Conservation (phyloP, 1,284 basidiomycete species). For the Amylostereum areolatum region DNA sequence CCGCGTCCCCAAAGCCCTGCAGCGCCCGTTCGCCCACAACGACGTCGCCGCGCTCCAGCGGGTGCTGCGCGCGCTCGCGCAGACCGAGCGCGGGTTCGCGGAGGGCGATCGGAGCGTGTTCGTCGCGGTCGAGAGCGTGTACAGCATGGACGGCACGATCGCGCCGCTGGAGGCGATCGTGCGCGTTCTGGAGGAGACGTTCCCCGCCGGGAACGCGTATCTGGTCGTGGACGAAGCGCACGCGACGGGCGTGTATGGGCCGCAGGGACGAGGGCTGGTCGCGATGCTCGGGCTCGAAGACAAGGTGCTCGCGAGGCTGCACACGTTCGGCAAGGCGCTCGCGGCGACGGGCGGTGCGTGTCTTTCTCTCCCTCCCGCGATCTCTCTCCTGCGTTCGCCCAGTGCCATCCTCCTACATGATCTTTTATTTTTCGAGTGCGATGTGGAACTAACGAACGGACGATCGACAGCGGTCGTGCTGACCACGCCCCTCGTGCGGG, state of each 20-base stretch:
- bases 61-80: conserved; percentile 35
- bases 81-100: conserved; percentile 29
- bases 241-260: conserved; percentile 76
- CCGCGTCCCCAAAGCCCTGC: conserved; percentile 36
- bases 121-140: conserved; percentile 84
- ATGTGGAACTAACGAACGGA: no score
- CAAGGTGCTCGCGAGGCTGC: conserved; percentile 56
- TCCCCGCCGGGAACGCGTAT: conserved; percentile 60
- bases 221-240: conserved; percentile 90
- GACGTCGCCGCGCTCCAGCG: conserved; percentile 45
- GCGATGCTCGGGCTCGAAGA: conserved; percentile 56
- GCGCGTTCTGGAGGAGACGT: conserved; percentile 47
- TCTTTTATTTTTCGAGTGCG: no score
- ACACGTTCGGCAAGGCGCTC: conserved; percentile 68
- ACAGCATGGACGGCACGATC: conserved; percentile 95
- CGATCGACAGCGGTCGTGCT: conserved; percentile 66
- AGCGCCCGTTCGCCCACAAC: conserved; percentile 71
- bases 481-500: conserved; percentile 63
- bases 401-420: no score
- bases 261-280: conserved; percentile 71
- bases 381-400: neutral
- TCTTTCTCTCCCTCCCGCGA: neutral
- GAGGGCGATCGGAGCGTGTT: conserved; percentile 47
- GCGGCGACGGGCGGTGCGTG: conserved; percentile 74
- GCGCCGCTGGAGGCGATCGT: conserved; percentile 70